Conservation (phyloP, 257 asterid species). For the Primulina eburnea region DNA sequence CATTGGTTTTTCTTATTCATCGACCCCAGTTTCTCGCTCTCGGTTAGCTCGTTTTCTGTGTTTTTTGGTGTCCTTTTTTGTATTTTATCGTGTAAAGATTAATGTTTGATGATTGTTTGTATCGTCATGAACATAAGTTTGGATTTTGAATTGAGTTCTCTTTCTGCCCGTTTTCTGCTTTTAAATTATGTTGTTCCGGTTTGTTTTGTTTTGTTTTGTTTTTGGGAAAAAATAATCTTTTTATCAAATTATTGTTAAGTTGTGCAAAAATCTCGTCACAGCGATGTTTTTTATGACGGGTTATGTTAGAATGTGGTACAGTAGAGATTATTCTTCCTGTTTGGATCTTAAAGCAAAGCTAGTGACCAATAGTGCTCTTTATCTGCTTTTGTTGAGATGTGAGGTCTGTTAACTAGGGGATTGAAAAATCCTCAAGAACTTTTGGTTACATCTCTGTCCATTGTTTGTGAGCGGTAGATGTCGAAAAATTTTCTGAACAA, state of each 20-base stretch:
- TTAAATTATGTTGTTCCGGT: background rate
- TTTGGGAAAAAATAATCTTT: background rate
- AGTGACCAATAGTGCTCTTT: background rate
- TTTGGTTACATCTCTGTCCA: constrained; percentile 4
- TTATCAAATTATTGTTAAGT: background rate
- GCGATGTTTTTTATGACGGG: background rate
- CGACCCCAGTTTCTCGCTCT: constrained; percentile 47
- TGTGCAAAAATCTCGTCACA: background rate
- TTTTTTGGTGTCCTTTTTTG: background rate
- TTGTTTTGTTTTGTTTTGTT: background rate
- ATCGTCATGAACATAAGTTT: background rate
- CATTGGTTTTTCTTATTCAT: constrained; percentile 57
- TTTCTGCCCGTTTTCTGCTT: background rate
- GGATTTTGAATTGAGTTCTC: background rate
- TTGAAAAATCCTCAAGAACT: background rate
- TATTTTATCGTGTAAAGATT: background rate
- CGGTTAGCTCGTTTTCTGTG: constrained; percentile 38
- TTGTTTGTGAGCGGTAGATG: constrained; percentile 9
- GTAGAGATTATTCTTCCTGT: background rate
- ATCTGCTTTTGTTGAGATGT: background rate
- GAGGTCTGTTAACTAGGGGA: background rate
- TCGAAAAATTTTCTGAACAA: background rate
- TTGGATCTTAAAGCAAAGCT: constrained; percentile 24
- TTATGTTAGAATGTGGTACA: background rate
- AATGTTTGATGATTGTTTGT: constrained; percentile 2